phyloP scores from a whole-genome alignment of 2,329 filamentous ascomycete genomes.

The Talaromyces sp. region DNA sequence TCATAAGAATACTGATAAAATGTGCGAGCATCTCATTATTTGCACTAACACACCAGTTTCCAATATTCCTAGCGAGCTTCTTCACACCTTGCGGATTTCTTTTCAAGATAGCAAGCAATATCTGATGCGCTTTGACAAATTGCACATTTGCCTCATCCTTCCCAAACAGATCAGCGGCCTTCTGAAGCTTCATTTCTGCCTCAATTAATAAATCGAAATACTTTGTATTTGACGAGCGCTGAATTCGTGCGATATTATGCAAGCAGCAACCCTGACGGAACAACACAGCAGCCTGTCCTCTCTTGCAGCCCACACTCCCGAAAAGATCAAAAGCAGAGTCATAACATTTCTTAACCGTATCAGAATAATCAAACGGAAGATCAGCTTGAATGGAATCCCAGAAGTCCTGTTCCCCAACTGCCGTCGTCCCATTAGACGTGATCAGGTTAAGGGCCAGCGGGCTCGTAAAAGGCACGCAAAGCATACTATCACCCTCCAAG shows the following conservation, averaged over 20 bases:
- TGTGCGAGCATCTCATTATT: constrained; percentile 22
- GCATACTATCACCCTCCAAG: constrained; percentile 23
- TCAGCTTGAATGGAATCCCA: constrained; percentile 21
- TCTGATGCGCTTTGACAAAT: constrained; percentile 22
- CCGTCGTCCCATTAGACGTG: constrained; percentile 10
- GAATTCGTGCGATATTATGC: constrained; percentile 15
- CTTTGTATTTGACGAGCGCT: not conserved
- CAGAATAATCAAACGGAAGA: constrained; percentile 14
- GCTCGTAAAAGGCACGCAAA: constrained; percentile 24
- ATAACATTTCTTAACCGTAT: constrained; percentile 13
- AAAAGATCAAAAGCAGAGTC: constrained; percentile 20
- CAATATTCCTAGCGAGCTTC: constrained; percentile 17
- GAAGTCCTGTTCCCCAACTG: constrained; percentile 8
- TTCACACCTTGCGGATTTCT: constrained; percentile 9
- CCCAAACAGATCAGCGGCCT: constrained; percentile 17
- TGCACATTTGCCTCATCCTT: constrained; percentile 22
- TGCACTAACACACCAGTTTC: constrained; percentile 18
- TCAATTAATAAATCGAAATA: constrained; percentile 6
- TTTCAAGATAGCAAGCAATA: constrained; percentile 22
- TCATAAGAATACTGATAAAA: constrained; percentile 19
- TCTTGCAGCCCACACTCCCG: constrained; percentile 10
- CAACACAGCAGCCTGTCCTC: constrained; percentile 24
- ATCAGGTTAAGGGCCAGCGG: constrained; percentile 26
- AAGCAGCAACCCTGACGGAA: constrained; percentile 26
- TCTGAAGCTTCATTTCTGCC: constrained; percentile 7